phyloP scores from a whole-genome alignment of 495 filamentous ascomycete species.

The Neurospora sp. region DNA sequence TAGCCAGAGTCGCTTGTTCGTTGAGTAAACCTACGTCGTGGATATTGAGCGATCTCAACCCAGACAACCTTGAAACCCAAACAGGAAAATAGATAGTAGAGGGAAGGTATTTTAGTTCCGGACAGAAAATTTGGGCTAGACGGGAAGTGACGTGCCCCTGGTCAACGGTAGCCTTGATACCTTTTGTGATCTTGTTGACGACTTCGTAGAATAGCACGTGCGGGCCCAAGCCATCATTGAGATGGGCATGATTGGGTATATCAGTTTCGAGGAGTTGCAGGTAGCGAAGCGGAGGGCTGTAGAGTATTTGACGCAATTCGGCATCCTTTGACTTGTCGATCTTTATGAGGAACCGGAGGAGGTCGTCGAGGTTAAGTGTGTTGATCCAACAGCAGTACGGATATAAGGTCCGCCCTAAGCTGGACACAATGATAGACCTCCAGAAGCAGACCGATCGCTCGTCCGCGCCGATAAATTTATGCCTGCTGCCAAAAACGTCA shows the following conservation, averaged over 20 bases:
- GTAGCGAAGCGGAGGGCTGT: conserved; percentile 34
- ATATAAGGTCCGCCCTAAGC: conserved; percentile 49
- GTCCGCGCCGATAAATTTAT: conserved; percentile 5
- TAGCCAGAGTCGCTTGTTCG: conserved; percentile 38
- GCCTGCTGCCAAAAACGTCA: conserved; percentile 2
- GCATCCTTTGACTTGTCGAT: neutral
- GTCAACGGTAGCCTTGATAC: conserved; percentile 24
- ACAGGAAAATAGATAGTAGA: conserved; percentile 18
- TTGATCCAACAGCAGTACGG: conserved; percentile 64
- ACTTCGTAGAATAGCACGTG: conserved; percentile 15
- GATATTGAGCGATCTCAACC: conserved; percentile 38
- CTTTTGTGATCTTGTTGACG: conserved; percentile 22
- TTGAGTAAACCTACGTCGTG: conserved; percentile 48
- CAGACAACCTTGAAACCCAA: conserved; percentile 28
- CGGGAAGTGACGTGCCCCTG: conserved; percentile 17
- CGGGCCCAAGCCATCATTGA: conserved; percentile 5
- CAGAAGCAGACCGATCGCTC: conserved; percentile 53
- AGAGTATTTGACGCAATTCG: conserved; percentile 36
- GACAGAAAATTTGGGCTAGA: conserved; percentile 40
- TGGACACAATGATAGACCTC: conserved; percentile 60
- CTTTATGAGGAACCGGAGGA: conserved; percentile 39
- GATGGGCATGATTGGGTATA: neutral
- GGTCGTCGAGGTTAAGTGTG: conserved; percentile 45
- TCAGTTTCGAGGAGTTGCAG: conserved; percentile 13
- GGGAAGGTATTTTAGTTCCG: conserved; percentile 3